Base-by-base conservation (phyloP, 169 alveolate species). In the Plasmodium coatneyi region DNA sequence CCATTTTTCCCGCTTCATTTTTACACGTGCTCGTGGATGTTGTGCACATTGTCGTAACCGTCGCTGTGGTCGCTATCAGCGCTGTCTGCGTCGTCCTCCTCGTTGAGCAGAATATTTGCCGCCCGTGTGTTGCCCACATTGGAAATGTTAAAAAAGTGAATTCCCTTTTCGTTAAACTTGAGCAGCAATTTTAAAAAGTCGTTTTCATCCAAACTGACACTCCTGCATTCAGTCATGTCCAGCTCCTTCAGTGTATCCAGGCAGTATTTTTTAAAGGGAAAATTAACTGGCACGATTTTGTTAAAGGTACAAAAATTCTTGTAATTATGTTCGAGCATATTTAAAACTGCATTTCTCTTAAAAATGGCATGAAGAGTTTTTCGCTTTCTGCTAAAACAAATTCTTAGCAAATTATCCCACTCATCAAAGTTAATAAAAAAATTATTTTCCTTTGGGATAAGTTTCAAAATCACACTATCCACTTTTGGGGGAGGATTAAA, bases 401-500 rank as follows among this genome's bases (percentile, higher is more conserved):
- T 95, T 84, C 99, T 97, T 74, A 99, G 92, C 96, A 99, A 93
- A 3, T 99, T 99, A 96, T 99, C 99, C 99, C 99, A 99, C 93
- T 99, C 99, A 41, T 95, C 97, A 93, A 98, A 99, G 93, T 98
- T 99, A 43, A 98, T 96, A 95, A 96, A 84, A 28, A 89, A 90
- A 56, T 82, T 86, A 12, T 28, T 80, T 84, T 83, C 87, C 52
- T 98, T 96, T 4, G 99, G 99, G 74, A 98, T 99, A 81, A 99
- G 98, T 92, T 99, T 98, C 34, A 99, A 99, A 30, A 99, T 99
- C 96, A 99, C 98, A 80, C 99, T 97, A 95, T 99, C 99, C 0
- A 99, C 99, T 96, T 99, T 99, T 36, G 99, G 99, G 56, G 99
- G 99, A 14, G 99, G 99, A 83, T 98, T 98, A 96, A 99, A 99